Base-by-base conservation (phyloP, 2,329 filamentous ascomycete genomes). In the Basipetospora chlamydospora region DNA sequence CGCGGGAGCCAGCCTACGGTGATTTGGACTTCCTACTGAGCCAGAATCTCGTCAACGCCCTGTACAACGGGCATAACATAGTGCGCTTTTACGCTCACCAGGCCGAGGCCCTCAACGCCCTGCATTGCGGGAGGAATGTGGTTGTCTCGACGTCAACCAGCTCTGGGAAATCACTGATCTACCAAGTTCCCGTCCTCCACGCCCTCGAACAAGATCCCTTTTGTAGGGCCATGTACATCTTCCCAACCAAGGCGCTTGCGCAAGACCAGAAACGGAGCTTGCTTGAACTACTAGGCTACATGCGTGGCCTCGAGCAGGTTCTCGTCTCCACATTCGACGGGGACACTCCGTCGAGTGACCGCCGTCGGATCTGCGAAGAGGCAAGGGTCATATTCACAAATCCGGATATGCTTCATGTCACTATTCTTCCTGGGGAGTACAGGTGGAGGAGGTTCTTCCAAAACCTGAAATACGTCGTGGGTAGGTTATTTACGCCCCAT, bases 131-230 rank as follows among this genome's bases (percentile, higher is more conserved):
- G 0, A 72, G 79, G 26, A 77, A 95, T 52, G 85, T 96, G 11
- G 88, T 98, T 35, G 80, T 98, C 2, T 79, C 87, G 2, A 98
- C 90, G 0, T 93, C 88, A 0, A 98, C 90, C 0, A 93, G 84
- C 51, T 98, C 90, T 1, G 90, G 90, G 9, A 98, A 98, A 56
- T 95, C 86, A 5, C 62, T 98, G n/a, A 95, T 98, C 42, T 98
- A 96, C 50, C 90, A 98, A 50, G 70, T 98, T 12, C 90, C 90
- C 0, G 85, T 98, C 30, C 60, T 98, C 9, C 77, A 93, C 50
- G 80, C 84, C 34, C 61, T 98, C 2, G 88, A 98, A 54, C 64
- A 73, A 36, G 81, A 96, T 48, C 61, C 57, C 2, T 66, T 77
- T 39, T 82, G 83, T 7, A 68, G 90, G 47, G 90, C 90, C 3